These are phyloP conservation scores for Sextonia rubra DNA, from an alignment of 164 flowering plant genomes.

Conservation along the genomic window DNA sequence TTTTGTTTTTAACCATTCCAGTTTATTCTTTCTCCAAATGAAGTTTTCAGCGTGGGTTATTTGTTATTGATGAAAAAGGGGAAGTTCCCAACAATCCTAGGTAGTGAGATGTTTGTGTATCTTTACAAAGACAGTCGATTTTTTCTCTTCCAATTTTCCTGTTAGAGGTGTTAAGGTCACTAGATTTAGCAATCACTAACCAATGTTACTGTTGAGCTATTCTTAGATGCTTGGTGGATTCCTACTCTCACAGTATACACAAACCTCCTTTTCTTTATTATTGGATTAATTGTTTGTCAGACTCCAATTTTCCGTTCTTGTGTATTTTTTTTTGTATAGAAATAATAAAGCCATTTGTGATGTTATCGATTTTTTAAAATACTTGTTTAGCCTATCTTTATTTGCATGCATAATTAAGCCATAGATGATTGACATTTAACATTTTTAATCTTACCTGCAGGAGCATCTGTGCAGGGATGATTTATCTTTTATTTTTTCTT, in stretches of 20 bases:
- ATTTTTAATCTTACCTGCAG: constrained; percentile 32
- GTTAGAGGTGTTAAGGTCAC: too few relatives aligned
- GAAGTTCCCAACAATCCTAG: not conserved
- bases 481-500: constrained; percentile 73
- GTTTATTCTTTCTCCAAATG: not conserved
- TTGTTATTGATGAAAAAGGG: too few relatives aligned
- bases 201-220: not conserved
- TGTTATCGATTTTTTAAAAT: too few relatives aligned
- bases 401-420: not conserved
- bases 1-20: not conserved
- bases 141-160: too few relatives aligned
- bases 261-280: not conserved
- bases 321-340: too few relatives aligned
- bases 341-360: too few relatives aligned
- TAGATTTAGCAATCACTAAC: not conserved
- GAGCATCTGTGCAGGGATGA: constrained; percentile 86
- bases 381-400: not conserved
- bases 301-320: not conserved
- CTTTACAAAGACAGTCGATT: not conserved
- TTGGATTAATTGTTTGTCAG: not conserved
- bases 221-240: not conserved
- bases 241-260: not conserved
- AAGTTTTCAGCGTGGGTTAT: not conserved
- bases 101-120: not conserved
- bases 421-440: not conserved